Conservation (phyloP, 371 early-diverging fungal species). For the Synchytrium microbalum region DNA sequence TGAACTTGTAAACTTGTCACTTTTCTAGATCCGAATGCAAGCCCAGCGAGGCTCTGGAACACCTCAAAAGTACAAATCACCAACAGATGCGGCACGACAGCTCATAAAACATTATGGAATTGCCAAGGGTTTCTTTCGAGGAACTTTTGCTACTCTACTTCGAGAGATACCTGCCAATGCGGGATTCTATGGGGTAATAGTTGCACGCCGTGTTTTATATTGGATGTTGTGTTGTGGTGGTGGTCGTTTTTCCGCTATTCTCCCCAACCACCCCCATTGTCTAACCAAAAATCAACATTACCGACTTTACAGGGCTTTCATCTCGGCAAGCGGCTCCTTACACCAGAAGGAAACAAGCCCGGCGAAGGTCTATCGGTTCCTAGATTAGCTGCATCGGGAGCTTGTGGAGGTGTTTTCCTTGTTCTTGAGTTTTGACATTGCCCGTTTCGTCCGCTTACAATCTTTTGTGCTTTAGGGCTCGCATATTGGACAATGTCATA, state of each 20-base stretch:
- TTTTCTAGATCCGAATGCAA: background rate
- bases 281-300: background rate
- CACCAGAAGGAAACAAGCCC: background rate
- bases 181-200: no score
- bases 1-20: no score
- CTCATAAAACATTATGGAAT: slow-evolving; percentile 57
- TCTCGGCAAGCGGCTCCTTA: slow-evolving; percentile 47
- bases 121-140: slow-evolving; percentile 62
- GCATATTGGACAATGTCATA: slow-evolving; percentile 74
- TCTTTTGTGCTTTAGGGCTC: no score
- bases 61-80: slow-evolving; percentile 53
- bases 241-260: no score
- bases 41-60: background rate
- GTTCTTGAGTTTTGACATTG: no score
- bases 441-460: no score
- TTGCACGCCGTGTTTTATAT: no score
- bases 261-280: background rate
- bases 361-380: background rate
- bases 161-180: slow-evolving; percentile 60
- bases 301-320: slow-evolving; percentile 51
- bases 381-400: background rate
- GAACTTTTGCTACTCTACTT: slow-evolving; percentile 66
- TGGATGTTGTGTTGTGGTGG: no score
- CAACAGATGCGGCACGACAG: slow-evolving; percentile 56
- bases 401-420: background rate